Base-by-base conservation (phyloP, 2,329 filamentous ascomycete species). In the Pestalotiopsis sp. region DNA sequence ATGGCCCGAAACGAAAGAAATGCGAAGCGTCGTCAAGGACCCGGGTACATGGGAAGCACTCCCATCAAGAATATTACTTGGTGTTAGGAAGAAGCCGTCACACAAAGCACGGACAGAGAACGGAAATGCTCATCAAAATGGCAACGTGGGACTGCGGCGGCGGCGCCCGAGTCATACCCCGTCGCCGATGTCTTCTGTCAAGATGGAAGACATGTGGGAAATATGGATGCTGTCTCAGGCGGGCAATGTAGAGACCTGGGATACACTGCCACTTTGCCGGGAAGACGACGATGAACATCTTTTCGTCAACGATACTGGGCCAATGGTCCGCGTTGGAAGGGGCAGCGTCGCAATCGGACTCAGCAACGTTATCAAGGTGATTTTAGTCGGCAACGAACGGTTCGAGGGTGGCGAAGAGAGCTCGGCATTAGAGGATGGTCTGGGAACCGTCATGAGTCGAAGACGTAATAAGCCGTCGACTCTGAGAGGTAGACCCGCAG, bases 331-430 rank as follows among this genome's bases (percentile, higher is more conserved):
- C 66, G 80, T 93, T 1, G 92, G 92, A 13, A 85, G 87, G 62
- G 84, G 86, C 60, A 91, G 90, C 64, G 84, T 93, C 3, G 92
- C 89, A 0, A 86, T 95, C 38, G 91, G 87, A 0, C 89, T 94
- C 69, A 93, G 92, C 13, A 92, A 94, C 72, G 84, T 88, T 1
- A 84, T 94, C 74, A 94, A 94, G 79, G 81, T 94, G 64, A 85
- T 94, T 68, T 88, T 87, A 2, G 82, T 91, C 5, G 91, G 91
- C 5, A 86, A 88, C 71, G 91, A 92, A 75, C 83, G 87, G 39
- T 92, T 91, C 73, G 88, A 90, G 58, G 80, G 75, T 17, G 77
- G 78, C 31, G 74, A 74, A 66, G 75, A 74, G n/a, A 68, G 69
- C 56, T 69, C 72, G 12, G 70, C 73, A 74, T 25, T 80, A 75